Percentiles rank a stretch among this genome's conserved stretches.
Conservation (phyloP, 768 basidiomycete genomes). For the Suillus americanus region DNA sequence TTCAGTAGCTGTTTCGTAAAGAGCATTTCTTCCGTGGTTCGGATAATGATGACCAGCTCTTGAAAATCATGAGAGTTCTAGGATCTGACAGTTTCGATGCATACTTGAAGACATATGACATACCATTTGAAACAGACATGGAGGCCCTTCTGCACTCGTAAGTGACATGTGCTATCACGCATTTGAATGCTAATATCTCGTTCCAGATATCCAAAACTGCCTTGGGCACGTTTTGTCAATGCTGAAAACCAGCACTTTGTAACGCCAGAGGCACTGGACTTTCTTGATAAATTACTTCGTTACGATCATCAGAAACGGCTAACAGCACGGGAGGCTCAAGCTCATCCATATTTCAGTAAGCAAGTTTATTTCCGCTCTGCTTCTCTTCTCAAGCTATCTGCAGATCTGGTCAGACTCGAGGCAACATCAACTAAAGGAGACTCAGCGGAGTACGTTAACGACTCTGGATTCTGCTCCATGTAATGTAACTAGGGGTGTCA, state of each 20-base stretch:
- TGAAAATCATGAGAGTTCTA: slow-evolving; percentile 66
- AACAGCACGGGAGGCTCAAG: slow-evolving; percentile 66
- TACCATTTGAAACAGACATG: slow-evolving; percentile 63
- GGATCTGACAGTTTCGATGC: slow-evolving; percentile 66
- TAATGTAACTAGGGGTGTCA: slow-evolving; percentile 9
- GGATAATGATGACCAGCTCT: slow-evolving; percentile 72
- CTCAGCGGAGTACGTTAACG: slow-evolving; percentile 42
- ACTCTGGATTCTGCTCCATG: slow-evolving; percentile 50
- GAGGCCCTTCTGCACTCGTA: slow-evolving; percentile 55
- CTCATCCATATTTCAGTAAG: slow-evolving; percentile 64
- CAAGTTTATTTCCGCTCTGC: slow-evolving; percentile 18
- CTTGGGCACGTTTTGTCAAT: slow-evolving; percentile 65
- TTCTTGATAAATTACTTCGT: slow-evolving; percentile 62
- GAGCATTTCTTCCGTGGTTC: slow-evolving; percentile 77
- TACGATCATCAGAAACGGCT: slow-evolving; percentile 72
- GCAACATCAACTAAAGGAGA: slow-evolving; percentile 41
- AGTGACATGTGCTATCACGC: slow-evolving; percentile 15
- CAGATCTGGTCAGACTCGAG: slow-evolving; percentile 51
- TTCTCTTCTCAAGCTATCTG: slow-evolving; percentile 23
- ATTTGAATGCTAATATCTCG: slow-evolving; percentile 5
- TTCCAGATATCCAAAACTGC: slow-evolving; percentile 55
- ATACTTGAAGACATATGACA: slow-evolving; percentile 60
- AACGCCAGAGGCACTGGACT: slow-evolving; percentile 62
- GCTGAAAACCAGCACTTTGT: slow-evolving; percentile 57
- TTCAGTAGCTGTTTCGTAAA: slow-evolving; percentile 60